phyloP scores from a whole-genome alignment of 2,329 filamentous ascomycete species.

The Chaetomium globosum region DNA sequence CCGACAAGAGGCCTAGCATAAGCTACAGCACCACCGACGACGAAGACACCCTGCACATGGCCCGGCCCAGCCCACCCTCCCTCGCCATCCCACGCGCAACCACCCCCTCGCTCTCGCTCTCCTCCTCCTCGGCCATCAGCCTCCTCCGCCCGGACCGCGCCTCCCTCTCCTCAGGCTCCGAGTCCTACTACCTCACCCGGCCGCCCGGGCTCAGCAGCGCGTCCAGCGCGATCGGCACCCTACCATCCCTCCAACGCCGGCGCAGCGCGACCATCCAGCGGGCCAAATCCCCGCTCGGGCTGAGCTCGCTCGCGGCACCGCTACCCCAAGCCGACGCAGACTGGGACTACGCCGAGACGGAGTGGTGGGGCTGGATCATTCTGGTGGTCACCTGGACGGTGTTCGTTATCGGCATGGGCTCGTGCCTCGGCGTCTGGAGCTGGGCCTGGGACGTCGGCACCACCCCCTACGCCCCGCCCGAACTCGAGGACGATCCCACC shows the following conservation, averaged over 20 bases:
- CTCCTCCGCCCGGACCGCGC: conserved; percentile 37
- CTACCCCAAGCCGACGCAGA: conserved; percentile 55
- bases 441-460: conserved; percentile 99
- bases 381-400: conserved; percentile 90
- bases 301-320: conserved; percentile 51
- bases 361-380: conserved; percentile 98
- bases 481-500: conserved; percentile 92
- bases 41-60: conserved; percentile 69
- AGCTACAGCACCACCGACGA: conserved; percentile 80
- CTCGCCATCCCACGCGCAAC: conserved; percentile 18
- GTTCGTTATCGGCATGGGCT: conserved; percentile 96
- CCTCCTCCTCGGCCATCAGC: conserved; percentile 31
- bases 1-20: conserved; percentile 52
- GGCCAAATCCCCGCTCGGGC: conserved; percentile 63
- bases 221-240: conserved; percentile 25
- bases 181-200: conserved; percentile 60
- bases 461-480: conserved; percentile 91
- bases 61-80: conserved; percentile 34
- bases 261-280: conserved; percentile 51
- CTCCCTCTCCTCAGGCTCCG: conserved; percentile 59
- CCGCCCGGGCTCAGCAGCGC: conserved; percentile 30
- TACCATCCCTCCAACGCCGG: conserved; percentile 49
- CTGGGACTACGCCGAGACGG: conserved; percentile 93
- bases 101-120: conserved; percentile 43
- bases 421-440: conserved; percentile 90